These are phyloP conservation scores for Leptomonas pyrrhocoris DNA, from an alignment of 208 protist genomes.

Conservation along the genomic window DNA sequence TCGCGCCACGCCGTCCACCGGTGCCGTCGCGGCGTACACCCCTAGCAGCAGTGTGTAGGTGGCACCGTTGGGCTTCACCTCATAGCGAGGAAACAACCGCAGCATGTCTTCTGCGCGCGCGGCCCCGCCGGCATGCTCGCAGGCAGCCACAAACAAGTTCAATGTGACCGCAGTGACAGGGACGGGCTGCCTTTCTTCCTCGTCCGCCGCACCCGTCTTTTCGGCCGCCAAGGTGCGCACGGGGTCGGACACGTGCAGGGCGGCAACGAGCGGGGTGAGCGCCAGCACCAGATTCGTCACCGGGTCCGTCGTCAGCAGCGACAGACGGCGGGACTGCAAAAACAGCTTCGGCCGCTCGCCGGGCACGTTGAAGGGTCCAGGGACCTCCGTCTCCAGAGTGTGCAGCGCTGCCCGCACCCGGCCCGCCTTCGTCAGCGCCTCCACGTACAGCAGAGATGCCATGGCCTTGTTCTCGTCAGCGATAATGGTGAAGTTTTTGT, in stretches of 20 bases:
- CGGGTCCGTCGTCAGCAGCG: slow-evolving; percentile 62
- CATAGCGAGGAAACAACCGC: slow-evolving; percentile 40
- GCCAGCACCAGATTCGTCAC: slow-evolving; percentile 52
- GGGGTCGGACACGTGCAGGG: slow-evolving; percentile 23
- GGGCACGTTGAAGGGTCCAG: slow-evolving; percentile 34
- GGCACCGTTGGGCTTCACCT: slow-evolving; percentile 23
- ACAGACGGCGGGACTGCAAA: slow-evolving; percentile 44
- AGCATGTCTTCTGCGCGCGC: slow-evolving; percentile 47
- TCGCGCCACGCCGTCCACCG: slow-evolving; percentile 14
- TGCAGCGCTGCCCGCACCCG: slow-evolving; percentile 48
- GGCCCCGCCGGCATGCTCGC: slow-evolving; percentile 42
- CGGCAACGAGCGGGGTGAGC: slow-evolving; percentile 26
- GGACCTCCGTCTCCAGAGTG: slow-evolving; percentile 57
- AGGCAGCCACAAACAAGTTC: slow-evolving; percentile 74
- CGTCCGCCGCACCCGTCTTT: slow-evolving; percentile 30
- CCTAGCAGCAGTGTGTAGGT: slow-evolving; percentile 55
- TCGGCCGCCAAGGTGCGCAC: slow-evolving; percentile 13
- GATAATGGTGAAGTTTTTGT: slow-evolving; percentile 36
- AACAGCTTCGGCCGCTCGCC: slow-evolving; percentile 65
- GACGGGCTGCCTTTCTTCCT: slow-evolving; percentile 12
- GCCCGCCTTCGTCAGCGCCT: slow-evolving; percentile 45
- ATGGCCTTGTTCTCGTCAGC: slow-evolving; percentile 38
- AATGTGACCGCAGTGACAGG: slow-evolving; percentile 54
- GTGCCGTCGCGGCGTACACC: slow-evolving; percentile 33
- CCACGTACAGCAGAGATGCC: slow-evolving; percentile 56